Conservation (phyloP, 495 filamentous ascomycete genomes). For the Beverwykella pulmonaria region DNA sequence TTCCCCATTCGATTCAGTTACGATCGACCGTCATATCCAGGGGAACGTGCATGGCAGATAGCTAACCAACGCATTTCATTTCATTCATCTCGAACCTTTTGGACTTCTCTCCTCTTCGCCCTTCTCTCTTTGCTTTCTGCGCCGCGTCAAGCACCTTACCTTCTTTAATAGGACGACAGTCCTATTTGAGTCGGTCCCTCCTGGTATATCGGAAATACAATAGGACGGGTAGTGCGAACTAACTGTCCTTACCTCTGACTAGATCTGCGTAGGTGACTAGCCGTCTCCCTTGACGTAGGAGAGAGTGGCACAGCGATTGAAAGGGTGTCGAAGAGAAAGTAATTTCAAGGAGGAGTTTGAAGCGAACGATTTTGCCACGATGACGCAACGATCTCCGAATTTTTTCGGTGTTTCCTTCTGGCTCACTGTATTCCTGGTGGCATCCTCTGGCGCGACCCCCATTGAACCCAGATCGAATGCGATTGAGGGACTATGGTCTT, state of each 20-base stretch:
- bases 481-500: slow-evolving; percentile 6
- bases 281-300: no score
- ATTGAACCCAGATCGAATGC: not conserved
- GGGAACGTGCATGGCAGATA: not conserved
- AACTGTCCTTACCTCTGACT: not conserved
- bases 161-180: not conserved
- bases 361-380: not conserved
- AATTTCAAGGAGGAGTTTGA: not conserved
- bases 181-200: not conserved
- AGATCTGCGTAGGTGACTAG: no score
- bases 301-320: not conserved
- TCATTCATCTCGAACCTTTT: not conserved
- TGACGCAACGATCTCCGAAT: slow-evolving; percentile 15
- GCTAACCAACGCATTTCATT: not conserved
- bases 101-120: not conserved
- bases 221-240: not conserved
- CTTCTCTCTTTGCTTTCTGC: not conserved
- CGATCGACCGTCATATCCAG: not conserved
- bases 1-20: not conserved
- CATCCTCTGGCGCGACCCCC: slow-evolving; percentile 7
- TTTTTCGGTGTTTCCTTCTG: slow-evolving; percentile 1
- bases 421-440: slow-evolving; percentile 10
- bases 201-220: not conserved
- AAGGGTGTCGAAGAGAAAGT: not conserved
- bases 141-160: not conserved